A percentile compares a stretch with the other conserved stretches of the same genome.
Evolutionary conservation across 371 early-diverging fungal species (phyloP).

Genomic region (Mortierella sp.): DNA sequence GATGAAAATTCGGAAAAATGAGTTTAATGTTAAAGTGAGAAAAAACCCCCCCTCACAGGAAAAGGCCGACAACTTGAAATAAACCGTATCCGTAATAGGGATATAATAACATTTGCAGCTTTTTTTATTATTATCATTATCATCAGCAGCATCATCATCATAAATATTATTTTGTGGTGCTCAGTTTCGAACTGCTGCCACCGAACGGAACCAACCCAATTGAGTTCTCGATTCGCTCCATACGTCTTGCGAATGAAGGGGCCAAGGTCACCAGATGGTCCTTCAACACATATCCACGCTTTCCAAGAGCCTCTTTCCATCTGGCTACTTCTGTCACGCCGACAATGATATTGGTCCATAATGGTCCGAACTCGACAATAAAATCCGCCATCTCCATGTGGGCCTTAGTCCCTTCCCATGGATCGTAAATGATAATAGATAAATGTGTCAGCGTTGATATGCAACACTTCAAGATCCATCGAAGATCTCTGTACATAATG

Average conservation of each 20-base stretch:
- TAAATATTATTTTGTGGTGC: background rate
- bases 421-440: background rate
- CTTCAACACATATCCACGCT: background rate
- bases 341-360: conserved; percentile 10
- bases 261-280: background rate
- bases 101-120: too few relatives aligned
- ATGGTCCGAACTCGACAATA: conserved; percentile 8
- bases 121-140: too few relatives aligned
- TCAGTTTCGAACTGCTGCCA: background rate
- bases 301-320: conserved; percentile 3
- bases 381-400: conserved; percentile 6
- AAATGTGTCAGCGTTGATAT: background rate
- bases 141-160: too few relatives aligned
- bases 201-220: background rate
- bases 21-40: too few relatives aligned
- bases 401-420: background rate
- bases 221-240: background rate
- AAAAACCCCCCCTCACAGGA: too few relatives aligned
- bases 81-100: too few relatives aligned
- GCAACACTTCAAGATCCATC: background rate
- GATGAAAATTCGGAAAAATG: too few relatives aligned
- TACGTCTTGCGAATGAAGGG: conserved; percentile 5
- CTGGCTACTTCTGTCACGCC: background rate
- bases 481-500: background rate
- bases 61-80: too few relatives aligned